Evolutionary conservation across 768 basidiomycete genomes (phyloP), one percentile per base, ranked within the genome.

Genomic region (Boletus pseudopeckii): DNA sequence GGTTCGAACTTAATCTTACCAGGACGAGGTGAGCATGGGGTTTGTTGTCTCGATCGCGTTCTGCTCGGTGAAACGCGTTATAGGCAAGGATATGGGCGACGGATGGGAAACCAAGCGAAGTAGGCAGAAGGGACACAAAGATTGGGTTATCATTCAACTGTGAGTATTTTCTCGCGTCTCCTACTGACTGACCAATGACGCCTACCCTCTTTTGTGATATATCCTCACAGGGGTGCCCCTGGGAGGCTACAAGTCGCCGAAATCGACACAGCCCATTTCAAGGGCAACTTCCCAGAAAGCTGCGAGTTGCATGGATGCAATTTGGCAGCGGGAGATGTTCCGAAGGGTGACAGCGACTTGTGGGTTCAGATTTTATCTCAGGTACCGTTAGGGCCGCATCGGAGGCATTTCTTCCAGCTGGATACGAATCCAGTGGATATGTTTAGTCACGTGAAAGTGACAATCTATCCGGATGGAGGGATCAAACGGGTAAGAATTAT

Each of bases 21-120:
- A 1, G 96, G 96, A 28, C 74, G 95, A 70, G 96, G 86, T 74
- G 59, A 59, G 60, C 2, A 32, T n/a, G n/a, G 3, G 1, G 13
- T 32, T 47, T 32, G 2, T 45, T 38, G 18, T 6, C 9, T 55
- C 33, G 17, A 15, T 22, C 24, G 10, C 1, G 34, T n/a, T 18
- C 51, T 41, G 48, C 49, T 32, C 7, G 43, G 18, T 48, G 5
- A 51, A 33, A 55, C 45, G 39, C 24, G 18, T 36, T 26, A 28
- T 47, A 81, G 80, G 91, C 26, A 86, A 85, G 66, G 88, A 96
- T 63, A 99, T 99, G 93, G 85, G 94, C 5, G 95, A 97, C 65
- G 97, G 97, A 5, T 99, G 97, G 97, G 97, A 99, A 73, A 98
- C 96, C 4, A 92, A 89, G 68, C 79, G 97, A 56, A 95, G 89